Conservation (phyloP, 2,329 filamentous ascomycete species). For the Colletotrichum sansevieriae region DNA sequence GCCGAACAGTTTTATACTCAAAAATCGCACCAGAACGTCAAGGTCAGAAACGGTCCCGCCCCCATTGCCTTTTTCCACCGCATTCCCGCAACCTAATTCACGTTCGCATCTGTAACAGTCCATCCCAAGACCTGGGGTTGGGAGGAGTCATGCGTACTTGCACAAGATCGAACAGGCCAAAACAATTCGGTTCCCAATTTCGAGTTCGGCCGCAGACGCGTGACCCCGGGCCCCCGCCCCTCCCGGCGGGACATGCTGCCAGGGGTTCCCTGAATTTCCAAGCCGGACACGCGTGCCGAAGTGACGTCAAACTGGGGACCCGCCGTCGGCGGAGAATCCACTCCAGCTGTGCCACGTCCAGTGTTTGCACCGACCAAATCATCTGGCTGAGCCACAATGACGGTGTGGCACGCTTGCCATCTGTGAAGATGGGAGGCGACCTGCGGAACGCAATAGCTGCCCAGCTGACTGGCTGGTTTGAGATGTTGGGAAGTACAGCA, state of each 20-base stretch:
- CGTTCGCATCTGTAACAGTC: background rate
- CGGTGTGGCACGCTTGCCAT: background rate
- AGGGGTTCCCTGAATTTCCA: background rate
- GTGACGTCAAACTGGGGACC: slow-evolving; percentile 22
- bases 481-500: background rate
- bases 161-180: too few relatives aligned
- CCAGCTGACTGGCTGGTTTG: background rate
- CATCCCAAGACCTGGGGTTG: background rate
- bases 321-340: background rate
- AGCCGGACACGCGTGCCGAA: slow-evolving; percentile 27
- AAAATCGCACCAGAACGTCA: slow-evolving; percentile 3
- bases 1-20: background rate
- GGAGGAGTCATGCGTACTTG: too few relatives aligned
- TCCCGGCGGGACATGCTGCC: too few relatives aligned
- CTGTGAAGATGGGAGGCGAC: background rate
- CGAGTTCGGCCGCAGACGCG: too few relatives aligned
- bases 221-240: too few relatives aligned
- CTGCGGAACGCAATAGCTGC: background rate
- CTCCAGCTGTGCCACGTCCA: slow-evolving; percentile 10
- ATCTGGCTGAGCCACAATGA: slow-evolving; percentile 12
- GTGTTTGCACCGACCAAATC: too few relatives aligned
- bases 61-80: background rate
- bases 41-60: background rate
- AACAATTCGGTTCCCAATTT: too few relatives aligned
- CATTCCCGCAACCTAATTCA: slow-evolving; percentile 20